phyloP scores from a whole-genome alignment of 1,139 yeast species.

The Ogataea hybrid region DNA sequence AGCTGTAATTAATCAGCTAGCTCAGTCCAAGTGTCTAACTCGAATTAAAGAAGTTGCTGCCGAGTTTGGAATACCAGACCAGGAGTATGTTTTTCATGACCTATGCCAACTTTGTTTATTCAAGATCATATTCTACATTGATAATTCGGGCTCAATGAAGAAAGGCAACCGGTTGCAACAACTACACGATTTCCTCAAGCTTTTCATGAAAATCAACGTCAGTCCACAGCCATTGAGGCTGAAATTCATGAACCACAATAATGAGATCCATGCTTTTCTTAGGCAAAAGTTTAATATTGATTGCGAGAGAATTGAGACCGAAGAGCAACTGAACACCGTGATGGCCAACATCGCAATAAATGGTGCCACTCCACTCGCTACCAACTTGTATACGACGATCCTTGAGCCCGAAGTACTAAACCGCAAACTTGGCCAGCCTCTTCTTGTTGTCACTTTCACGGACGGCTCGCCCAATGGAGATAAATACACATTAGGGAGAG shows the following conservation, averaged over 20 bases:
- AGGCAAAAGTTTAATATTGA: too few relatives aligned
- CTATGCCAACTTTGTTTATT: slow-evolving; percentile 22
- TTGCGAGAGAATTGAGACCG: too few relatives aligned
- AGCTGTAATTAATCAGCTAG: slow-evolving; percentile 17
- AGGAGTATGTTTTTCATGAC: slow-evolving; percentile 23
- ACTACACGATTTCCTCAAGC: too few relatives aligned
- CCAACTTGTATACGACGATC: slow-evolving; percentile 16
- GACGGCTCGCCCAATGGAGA: slow-evolving; percentile 25
- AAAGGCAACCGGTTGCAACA: too few relatives aligned
- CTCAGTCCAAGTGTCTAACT: slow-evolving; percentile 20
- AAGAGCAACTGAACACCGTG: too few relatives aligned
- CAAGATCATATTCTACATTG: too few relatives aligned
- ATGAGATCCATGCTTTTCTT: too few relatives aligned
- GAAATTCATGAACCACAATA: too few relatives aligned
- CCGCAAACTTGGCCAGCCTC: slow-evolving; percentile 16
- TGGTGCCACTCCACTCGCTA: slow-evolving; percentile 24
- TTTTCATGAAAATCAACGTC: too few relatives aligned
- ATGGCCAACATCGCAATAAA: slow-evolving; percentile 16
- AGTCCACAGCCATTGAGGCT: too few relatives aligned
- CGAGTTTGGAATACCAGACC: slow-evolving; percentile 14
- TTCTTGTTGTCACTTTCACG: slow-evolving; percentile 20
- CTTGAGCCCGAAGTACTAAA: slow-evolving; percentile 18
- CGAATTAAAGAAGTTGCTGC: slow-evolving; percentile 19
- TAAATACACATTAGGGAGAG: slow-evolving; percentile 9
- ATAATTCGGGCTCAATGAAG: too few relatives aligned